phyloP scores from a whole-genome alignment of 2,329 filamentous ascomycete species.

The Eutypella sp. region DNA sequence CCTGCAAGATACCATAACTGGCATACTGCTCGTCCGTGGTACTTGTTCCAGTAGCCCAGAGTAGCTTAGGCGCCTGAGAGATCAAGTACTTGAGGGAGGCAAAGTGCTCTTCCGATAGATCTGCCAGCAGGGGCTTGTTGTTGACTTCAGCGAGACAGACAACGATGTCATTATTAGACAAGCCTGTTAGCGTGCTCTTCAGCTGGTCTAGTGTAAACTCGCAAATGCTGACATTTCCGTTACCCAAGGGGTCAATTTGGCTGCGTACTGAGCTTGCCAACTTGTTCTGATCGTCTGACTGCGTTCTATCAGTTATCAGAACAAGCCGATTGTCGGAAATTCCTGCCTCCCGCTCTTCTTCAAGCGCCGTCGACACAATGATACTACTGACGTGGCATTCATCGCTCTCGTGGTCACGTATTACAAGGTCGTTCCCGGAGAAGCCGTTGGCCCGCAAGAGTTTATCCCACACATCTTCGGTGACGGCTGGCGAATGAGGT shows the following conservation, averaged over 20 bases:
- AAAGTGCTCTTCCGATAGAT: conserved; percentile 17
- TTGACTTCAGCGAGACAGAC: conserved; percentile 18
- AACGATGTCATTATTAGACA: conserved; percentile 13
- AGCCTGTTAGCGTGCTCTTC: background rate
- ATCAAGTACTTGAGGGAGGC: conserved; percentile 16
- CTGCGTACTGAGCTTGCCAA: conserved; percentile 9
- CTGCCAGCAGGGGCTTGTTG: conserved; percentile 17
- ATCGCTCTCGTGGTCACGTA: conserved; percentile 16
- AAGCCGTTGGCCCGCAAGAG: conserved; percentile 14
- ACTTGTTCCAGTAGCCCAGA: conserved; percentile 21
- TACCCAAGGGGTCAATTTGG: conserved; percentile 3
- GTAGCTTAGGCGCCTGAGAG: conserved; percentile 10
- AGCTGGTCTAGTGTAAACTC: conserved; percentile 5
- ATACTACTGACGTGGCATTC: conserved; percentile 17
- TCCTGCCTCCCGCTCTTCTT: background rate
- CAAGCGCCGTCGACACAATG: conserved; percentile 17
- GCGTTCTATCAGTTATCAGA: conserved; percentile 13
- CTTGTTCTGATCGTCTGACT: conserved; percentile 9
- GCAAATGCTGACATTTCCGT: conserved; percentile 5
- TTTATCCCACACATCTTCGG: conserved; percentile 14
- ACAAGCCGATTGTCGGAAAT: conserved; percentile 3
- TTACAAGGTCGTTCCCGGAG: conserved; percentile 17
- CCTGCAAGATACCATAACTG: conserved; percentile 14
- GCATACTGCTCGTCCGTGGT: conserved; percentile 13
- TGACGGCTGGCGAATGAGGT: conserved; percentile 1